Evolutionary conservation across 257 asterid genomes (phyloP), one percentile per base, ranked within the genome.

Genomic region (Sherardia arvensis): DNA sequence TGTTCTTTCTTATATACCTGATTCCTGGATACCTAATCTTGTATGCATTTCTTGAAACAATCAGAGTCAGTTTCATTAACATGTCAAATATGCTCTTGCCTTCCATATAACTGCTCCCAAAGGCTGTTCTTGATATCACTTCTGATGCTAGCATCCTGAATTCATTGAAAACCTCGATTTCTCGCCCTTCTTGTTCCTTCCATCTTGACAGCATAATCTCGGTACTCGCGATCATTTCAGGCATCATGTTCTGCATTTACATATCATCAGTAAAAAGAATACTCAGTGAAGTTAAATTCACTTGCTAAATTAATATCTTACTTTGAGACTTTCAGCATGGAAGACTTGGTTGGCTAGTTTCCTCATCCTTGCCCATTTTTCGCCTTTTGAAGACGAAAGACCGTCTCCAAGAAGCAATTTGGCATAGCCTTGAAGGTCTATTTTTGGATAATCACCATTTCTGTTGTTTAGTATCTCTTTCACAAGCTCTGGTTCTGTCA

Each of bases 331-430:
- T 56, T 77, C 83, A 21, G 76, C 81, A 38, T 87, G 89, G 71
- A 87, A 87, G 23, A 64, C 83, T 56, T 76, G 78, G 71, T 78
- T 84, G 64, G 88, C 81, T 55, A 87, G 75, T 55, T 82, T 87
- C 40, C 92, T 28, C 87, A 84, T 77, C 26, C 71, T 80, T 17
- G 65, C 73, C 95, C 95, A 86, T 67, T 87, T 82, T 60, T 74
- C 71, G 7, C 95, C 92, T 76, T 84, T 77, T 0, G 91, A 80
- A 18, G 90, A 72, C 1, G 92, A 58, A 54, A 87, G 79, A 21
- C 92, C 95, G 7, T 82, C 92, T 67, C 95, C 95, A 5, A 84
- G 60, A 23, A 87, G 70, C 81, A 80, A 82, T 83, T 70, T 80
- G 10, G 90, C 70, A 62, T 62, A 77, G 17, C 92, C 90, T 63